A percentile compares a stretch with the other conserved stretches of the same genome.
Conservation (phyloP, 345 rosid species). For the Mangifera indica region DNA sequence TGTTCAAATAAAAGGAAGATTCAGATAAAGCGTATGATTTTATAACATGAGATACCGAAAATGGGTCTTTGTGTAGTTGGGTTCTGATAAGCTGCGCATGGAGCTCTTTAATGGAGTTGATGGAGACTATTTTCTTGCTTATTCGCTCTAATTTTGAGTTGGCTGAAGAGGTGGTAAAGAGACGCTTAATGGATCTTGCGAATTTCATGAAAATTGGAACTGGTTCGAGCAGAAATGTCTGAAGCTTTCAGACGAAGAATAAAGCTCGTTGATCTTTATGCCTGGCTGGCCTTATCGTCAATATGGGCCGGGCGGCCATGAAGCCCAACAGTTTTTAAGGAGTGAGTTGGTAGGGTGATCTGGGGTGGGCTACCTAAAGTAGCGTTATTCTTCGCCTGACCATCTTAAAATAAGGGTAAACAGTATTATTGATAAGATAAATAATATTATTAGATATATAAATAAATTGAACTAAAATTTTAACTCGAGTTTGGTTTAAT, state of each 20-base stretch:
- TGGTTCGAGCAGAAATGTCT: not conserved
- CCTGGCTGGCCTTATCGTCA: no score
- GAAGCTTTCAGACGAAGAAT: not conserved
- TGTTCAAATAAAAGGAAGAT: constrained; percentile 27
- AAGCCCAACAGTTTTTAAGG: no score
- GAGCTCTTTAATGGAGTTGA: constrained; percentile 28
- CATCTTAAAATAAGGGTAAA: no score
- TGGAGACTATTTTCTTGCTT: not conserved
- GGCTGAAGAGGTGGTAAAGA: constrained; percentile 21
- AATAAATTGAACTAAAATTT: no score
- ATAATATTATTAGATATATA: no score
- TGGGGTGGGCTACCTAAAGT: no score
- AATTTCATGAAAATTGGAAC: not conserved
- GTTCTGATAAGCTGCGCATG: constrained; percentile 43
- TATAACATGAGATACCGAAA: constrained; percentile 32
- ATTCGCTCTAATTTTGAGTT: constrained; percentile 18
- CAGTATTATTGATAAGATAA: no score
- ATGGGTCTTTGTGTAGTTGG: constrained; percentile 36
- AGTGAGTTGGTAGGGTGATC: no score
- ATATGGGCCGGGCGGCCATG: no score
- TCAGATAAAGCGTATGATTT: no score
- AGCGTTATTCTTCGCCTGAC: no score
- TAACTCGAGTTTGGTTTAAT: no score
- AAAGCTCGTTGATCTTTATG: not conserved
- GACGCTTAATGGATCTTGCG: constrained; percentile 17